Base-by-base conservation (phyloP, 2,329 filamentous ascomycete genomes). In the Elsinoe batatas region DNA sequence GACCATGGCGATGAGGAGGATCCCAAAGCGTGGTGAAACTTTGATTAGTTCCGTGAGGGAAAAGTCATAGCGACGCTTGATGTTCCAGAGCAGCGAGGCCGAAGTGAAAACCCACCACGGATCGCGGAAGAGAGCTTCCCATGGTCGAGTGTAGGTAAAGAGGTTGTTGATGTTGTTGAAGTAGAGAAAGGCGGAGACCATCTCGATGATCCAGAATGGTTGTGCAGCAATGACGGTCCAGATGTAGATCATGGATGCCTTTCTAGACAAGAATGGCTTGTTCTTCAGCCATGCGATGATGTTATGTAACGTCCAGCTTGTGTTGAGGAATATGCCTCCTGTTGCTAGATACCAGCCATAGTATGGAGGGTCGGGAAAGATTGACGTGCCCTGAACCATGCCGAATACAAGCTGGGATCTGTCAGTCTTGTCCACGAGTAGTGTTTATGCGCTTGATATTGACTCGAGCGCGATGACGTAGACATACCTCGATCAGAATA, bases 71-170 rank as follows among this genome's bases (percentile, higher is more conserved):
- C 79, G 75, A 26, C 72, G 75, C 57, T 80, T 81, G 64, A 85
- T 83, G 44, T 81, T 81, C 71, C 76, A 83, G 64, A 84, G 79
- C 3, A 86, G 71, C 18, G 74, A 79, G 58, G 76, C 61, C 1
- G 76, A 78, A 0, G 81, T 83, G 60, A 82, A 81, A 15, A 85
- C 76, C 82, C 82, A 85, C 82, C 82, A 85, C 0, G 82, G 82
- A 60, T 85, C 82, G 8, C 81, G 75, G 62, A 80, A 82, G 1
- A 84, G 64, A 2, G 80, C 79, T 64, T 85, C 82, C 51, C 77
- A 76, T 0, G 81, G 59, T 56, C 59, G 63, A 13, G 59, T 60
- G 42, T 62, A 61, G 56, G 59, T 63, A 66, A 83, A 85, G 65
- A 58, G 51, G 35, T 60, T 59, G 58, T 61, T 65, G 43, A 60